Evolutionary conservation across 2,329 filamentous ascomycete species (phyloP).

Genomic region (Trichoderma sp.): DNA sequence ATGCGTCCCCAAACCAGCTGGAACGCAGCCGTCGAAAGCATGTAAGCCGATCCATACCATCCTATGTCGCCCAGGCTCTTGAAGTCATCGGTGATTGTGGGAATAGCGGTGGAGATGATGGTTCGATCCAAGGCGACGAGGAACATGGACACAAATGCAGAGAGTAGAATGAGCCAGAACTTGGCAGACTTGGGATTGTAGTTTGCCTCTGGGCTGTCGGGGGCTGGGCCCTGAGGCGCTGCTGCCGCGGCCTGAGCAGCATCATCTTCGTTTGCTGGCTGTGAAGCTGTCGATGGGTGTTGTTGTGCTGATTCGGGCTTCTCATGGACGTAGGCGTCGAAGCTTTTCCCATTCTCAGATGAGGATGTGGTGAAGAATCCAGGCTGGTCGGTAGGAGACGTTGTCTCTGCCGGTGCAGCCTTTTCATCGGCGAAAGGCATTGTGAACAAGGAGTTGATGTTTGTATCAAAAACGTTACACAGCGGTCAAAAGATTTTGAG

Average conservation of each 20-base stretch:
- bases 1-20: slow-evolving; percentile 59
- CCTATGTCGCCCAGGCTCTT: slow-evolving; percentile 63
- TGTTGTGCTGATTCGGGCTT: not conserved
- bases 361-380: slow-evolving; percentile 11
- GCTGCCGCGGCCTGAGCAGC: slow-evolving; percentile 32
- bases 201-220: slow-evolving; percentile 44
- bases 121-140: slow-evolving; percentile 61
- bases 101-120: slow-evolving; percentile 60
- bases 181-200: slow-evolving; percentile 57
- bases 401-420: not conserved
- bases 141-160: slow-evolving; percentile 59
- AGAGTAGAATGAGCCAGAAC: slow-evolving; percentile 60
- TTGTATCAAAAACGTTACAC: not conserved
- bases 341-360: not conserved
- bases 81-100: slow-evolving; percentile 61
- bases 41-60: slow-evolving; percentile 66
- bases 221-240: slow-evolving; percentile 30
- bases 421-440: slow-evolving; percentile 24
- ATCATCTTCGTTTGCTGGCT: slow-evolving; percentile 15
- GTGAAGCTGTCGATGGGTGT: not conserved
- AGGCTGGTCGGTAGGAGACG: not conserved
- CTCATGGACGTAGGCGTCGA: not conserved
- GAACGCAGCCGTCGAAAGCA: slow-evolving; percentile 61
- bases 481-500: not conserved
- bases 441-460: not conserved